Evolutionary conservation across 352 stramenopile species (phyloP), one percentile per base, ranked within the genome.

Genomic region (Globisporangium takayamanum): DNA sequence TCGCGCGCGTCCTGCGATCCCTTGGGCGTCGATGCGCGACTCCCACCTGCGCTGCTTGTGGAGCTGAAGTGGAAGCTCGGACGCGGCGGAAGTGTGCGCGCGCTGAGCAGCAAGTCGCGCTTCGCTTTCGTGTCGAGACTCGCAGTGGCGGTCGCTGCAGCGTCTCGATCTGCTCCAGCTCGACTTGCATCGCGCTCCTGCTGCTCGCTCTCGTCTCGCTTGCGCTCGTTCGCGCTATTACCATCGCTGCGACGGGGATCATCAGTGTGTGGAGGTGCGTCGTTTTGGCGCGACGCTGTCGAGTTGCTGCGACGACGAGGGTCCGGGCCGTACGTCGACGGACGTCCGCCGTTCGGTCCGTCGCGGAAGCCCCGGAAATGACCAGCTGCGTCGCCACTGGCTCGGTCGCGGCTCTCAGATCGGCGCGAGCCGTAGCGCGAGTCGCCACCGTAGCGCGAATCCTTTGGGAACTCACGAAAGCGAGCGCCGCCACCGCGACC

Each of bases 361-460:
- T 85, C 71, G 49, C 72, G 69, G 15, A 69, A 58, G 18, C 26
- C 41, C 59, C 62, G 12, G 47, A 49, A 18, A 48, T n/a, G 20
- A 33, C 39, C 14, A 37, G 20, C 30, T n/a, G 50, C 37, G 18
- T 80, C 72, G 11, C 53, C 68, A 46, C 64, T 70, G 12, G 55
- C 51, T 67, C 75, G 64, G 41, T 85, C 75, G 69, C 73, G 57
- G 54, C 73, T 85, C 15, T 65, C 67, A 0, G 75, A 85, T 12
- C 75, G 62, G 16, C 60, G 57, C 22, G 42, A 45, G 57, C n/a
- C 49, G 57, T 60, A 78, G 56, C 41, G 57, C 36, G 12, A 25
- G 57, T 81, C 74, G 0, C 64, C 56, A 6, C 39, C 50, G 30
- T 63, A 57, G 7, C 26, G 16, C 8, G 33, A 55, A 11, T 80